Evolutionary conservation across 495 filamentous ascomycete genomes (phyloP).

Genomic region (Neurospora tetrasperma): DNA sequence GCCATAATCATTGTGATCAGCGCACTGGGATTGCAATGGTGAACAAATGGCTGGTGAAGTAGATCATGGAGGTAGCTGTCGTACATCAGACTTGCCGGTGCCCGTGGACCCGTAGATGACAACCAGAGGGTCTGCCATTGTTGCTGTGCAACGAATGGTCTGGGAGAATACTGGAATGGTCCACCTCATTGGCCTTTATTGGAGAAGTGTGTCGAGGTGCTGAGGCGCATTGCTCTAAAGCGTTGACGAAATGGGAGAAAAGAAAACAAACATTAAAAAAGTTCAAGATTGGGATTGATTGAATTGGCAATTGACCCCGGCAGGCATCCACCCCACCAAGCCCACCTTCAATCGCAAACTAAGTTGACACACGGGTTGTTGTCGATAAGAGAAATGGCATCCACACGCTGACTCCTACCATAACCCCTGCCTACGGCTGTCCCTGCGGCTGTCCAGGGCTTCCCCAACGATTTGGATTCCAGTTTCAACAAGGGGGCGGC

Average conservation of each 20-base stretch:
- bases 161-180: background rate
- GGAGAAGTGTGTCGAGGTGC: background rate
- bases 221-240: background rate
- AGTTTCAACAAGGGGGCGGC: background rate
- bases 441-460: background rate
- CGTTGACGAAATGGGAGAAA: background rate
- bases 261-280: background rate
- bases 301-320: background rate
- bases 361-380: background rate
- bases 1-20: background rate
- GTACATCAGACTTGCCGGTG: conserved; percentile 95
- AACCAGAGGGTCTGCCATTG: conserved; percentile 51
- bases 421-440: background rate
- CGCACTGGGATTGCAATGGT: background rate
- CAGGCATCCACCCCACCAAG: background rate
- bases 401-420: background rate
- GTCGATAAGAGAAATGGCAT: background rate
- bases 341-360: background rate
- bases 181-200: background rate
- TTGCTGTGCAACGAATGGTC: background rate
- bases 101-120: conserved; percentile 87
- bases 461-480: background rate
- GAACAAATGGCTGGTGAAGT: background rate
- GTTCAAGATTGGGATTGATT: background rate
- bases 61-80: conserved; percentile 4